Evolutionary conservation across 768 basidiomycete genomes (phyloP), one percentile per base, ranked within the genome.

Genomic region (Filobasidium wieringae): DNA sequence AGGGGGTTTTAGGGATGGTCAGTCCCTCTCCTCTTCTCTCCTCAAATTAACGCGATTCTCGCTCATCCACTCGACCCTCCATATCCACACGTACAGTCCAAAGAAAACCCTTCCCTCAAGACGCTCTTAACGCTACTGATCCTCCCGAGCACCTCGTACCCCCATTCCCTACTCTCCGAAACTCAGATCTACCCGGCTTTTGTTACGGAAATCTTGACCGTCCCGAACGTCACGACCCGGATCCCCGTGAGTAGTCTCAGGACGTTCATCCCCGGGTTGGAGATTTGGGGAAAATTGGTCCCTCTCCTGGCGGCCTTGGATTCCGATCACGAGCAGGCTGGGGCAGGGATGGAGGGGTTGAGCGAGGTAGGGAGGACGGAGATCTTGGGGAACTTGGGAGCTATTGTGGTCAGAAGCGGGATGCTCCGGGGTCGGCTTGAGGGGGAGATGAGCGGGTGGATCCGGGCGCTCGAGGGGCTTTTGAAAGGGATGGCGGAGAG

Each of bases 211-310:
- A 80, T 92, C 55, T 77, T 93, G 57, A 79, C 84, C 1, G 77
- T 92, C 41, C 85, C 87, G 0, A 75, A 88, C 0, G 78, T 96
- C 0, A 88, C 88, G 0, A 71, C 84, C 82, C 7, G 76, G 86
- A 45, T 85, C 81, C 33, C 76, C 83, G 22, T 70, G 75, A 55
- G 67, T 0, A 78, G 81, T 22, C 79, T 93, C 33, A 81, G 82
- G 3, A 73, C 78, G 24, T 76, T 96, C 37, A 82, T 85, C 15
- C 76, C 81, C 15, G 76, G 78, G 9, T 76, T 92, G 12, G 87
- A 88, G 1, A 76, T 83, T 19, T 69, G 74, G 12, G 72, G 74
- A 11, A 55, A 55, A 45, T 51, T 69, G 7, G 53, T 71, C 66
- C 52, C 68, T 69, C 37, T 61, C 47, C 36, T 69, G 51, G 60